Conservation (phyloP, 1,284 basidiomycete genomes). For the Rhodotorula glutinis region DNA sequence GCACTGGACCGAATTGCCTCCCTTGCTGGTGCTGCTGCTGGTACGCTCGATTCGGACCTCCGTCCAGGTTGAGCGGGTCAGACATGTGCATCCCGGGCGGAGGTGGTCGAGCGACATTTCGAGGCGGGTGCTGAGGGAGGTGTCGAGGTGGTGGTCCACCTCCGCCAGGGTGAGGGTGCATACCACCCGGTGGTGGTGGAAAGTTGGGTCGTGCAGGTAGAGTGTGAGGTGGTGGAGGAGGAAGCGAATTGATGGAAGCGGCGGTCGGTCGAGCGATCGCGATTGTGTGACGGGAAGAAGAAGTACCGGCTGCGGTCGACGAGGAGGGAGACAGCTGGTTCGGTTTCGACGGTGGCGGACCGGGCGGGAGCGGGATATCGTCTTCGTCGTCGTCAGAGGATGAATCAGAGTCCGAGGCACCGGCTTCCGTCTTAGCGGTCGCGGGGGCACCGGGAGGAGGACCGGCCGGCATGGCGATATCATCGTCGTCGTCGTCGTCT, state of each 20-base stretch:
- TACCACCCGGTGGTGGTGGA: slow-evolving; percentile 1
- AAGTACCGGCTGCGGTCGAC: slow-evolving; percentile 20
- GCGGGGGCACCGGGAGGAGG: slow-evolving; percentile 59
- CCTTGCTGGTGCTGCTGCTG: slow-evolving; percentile 39
- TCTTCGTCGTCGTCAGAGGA: slow-evolving; percentile 41
- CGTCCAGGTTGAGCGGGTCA: slow-evolving; percentile 48
- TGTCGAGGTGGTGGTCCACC: slow-evolving; percentile 21
- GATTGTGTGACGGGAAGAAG: slow-evolving; percentile 36
- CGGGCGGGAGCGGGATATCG: slow-evolving; percentile 41
- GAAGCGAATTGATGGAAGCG: slow-evolving; percentile 2
- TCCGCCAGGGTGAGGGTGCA: slow-evolving; percentile 10
- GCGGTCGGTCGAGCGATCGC: slow-evolving; percentile 17
- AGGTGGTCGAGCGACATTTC: slow-evolving; percentile 39
- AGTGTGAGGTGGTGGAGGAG: slow-evolving; percentile 25
- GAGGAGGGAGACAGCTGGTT: not conserved
- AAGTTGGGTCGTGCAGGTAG: slow-evolving; percentile 20
- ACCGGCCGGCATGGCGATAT: slow-evolving; percentile 80
- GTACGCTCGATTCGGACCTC: slow-evolving; percentile 45
- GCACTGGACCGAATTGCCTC: slow-evolving; percentile 27
- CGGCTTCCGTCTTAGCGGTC: too few relatives aligned
- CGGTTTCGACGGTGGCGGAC: slow-evolving; percentile 41
- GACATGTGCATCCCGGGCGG: slow-evolving; percentile 42
- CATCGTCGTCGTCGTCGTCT: slow-evolving; percentile 62
- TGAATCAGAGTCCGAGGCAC: not conserved
- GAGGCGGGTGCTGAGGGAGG: too few relatives aligned